Evolutionary conservation across 2,329 filamentous ascomycete genomes (phyloP).

Genomic region (Penicillium polonicum): DNA sequence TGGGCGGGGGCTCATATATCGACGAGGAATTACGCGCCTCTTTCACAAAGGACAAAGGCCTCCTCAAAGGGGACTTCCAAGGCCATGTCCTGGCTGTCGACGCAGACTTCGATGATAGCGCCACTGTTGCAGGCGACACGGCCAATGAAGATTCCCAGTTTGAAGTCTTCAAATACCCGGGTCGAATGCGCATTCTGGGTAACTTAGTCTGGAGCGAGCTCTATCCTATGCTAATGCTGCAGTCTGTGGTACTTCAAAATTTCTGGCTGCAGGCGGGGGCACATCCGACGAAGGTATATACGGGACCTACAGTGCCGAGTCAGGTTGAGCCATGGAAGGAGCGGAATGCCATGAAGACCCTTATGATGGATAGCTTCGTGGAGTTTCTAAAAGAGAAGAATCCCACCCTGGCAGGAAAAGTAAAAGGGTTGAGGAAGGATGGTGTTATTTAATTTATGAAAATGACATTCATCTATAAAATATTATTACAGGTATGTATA

Average conservation of each 20-base stretch:
- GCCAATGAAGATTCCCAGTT: background rate
- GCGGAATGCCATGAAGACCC: background rate
- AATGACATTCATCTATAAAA: background rate
- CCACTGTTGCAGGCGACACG: background rate
- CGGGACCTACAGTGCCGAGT: conserved; percentile 17
- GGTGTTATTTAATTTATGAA: background rate
- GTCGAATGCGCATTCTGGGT: conserved; percentile 24
- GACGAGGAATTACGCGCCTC: background rate
- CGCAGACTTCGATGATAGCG: conserved; percentile 9
- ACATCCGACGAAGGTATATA: conserved; percentile 25
- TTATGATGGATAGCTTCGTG: conserved; percentile 8
- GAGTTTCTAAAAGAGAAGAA: conserved; percentile 4
- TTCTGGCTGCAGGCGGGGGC: conserved; percentile 24
- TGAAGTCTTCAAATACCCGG: conserved; percentile 9
- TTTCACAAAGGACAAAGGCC: background rate
- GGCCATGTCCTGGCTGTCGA: conserved; percentile 23
- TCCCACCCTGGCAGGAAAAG: conserved; percentile 2
- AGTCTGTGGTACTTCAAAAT: conserved; percentile 11
- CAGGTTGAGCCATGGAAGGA: conserved; percentile 9
- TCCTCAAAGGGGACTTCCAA: conserved; percentile 12
- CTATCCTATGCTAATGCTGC: conserved; percentile 13
- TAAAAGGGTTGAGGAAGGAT: background rate
- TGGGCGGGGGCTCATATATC: conserved; percentile 3
- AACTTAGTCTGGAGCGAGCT: conserved; percentile 28
- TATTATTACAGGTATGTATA: too few species aligned